These are phyloP conservation scores for Sclerotinia trifoliorum DNA, from an alignment of 2,329 filamentous ascomycete species.

Conservation along the genomic window DNA sequence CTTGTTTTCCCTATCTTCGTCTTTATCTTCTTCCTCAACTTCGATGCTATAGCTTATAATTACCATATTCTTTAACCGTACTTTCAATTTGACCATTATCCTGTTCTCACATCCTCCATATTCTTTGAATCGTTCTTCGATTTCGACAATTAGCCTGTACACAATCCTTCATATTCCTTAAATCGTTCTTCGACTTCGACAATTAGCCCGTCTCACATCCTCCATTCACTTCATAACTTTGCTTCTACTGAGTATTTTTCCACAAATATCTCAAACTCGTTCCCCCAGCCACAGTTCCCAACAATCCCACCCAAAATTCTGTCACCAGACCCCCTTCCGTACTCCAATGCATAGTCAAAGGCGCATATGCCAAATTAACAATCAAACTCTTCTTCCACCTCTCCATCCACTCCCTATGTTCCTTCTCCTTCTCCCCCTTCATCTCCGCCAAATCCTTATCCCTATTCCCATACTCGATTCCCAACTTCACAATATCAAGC, in stretches of 20 bases:
- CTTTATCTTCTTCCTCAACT: too few relatives aligned
- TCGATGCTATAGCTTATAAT: neutral
- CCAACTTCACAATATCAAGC: constrained; percentile 69
- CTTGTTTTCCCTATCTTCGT: neutral
- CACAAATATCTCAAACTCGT: constrained; percentile 48
- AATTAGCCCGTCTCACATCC: neutral
- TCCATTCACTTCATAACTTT: neutral
- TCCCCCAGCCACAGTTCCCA: constrained; percentile 53
- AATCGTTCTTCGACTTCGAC: neutral
- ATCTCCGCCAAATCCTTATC: constrained; percentile 36
- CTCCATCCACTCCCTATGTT: constrained; percentile 38
- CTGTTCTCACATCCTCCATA: too few relatives aligned
- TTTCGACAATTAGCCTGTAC: neutral
- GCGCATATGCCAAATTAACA: constrained; percentile 73
- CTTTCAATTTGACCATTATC: too few relatives aligned
- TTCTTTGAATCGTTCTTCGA: neutral
- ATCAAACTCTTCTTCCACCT: constrained; percentile 65
- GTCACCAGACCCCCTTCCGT: constrained; percentile 62
- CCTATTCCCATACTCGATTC: constrained; percentile 36
- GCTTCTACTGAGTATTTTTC: constrained; percentile 37
- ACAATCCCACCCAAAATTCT: constrained; percentile 56
- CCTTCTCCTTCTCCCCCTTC: constrained; percentile 39
- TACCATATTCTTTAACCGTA: neutral
- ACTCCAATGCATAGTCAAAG: constrained; percentile 83
- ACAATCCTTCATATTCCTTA: neutral